Percentiles rank a stretch among this genome's conserved stretches.
These are phyloP conservation scores for Choiromyces venosus DNA, from an alignment of 495 filamentous ascomycete genomes.

Conservation along the genomic window DNA sequence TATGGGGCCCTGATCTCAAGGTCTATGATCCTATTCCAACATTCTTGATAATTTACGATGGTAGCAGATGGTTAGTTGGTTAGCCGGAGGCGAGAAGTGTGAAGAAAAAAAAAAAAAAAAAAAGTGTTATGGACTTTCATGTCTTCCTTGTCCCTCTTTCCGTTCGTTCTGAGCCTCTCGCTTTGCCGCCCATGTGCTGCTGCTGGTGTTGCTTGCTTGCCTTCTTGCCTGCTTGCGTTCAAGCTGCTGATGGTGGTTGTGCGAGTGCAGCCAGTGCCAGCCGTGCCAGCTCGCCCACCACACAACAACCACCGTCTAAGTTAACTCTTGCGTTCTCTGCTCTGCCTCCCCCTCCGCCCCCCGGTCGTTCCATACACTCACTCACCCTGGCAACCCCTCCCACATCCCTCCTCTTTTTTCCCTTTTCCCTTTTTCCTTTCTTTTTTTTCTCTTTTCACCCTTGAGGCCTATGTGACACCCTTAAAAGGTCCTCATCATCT, in stretches of 20 bases:
- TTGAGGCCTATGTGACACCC: slow-evolving; percentile 19
- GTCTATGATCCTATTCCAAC: neutral
- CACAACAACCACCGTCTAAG: neutral
- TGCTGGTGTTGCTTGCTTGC: neutral
- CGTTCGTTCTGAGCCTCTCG: neutral
- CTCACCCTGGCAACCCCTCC: slow-evolving; percentile 1
- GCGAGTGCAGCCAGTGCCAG: neutral
- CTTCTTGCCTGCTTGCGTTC: neutral
- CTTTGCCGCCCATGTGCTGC: neutral
- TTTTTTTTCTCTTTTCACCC: neutral
- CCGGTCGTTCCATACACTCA: slow-evolving; percentile 3
- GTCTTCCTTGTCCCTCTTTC: neutral
- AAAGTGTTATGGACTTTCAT: too few relatives aligned
- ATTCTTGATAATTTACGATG: neutral
- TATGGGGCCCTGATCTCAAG: neutral
- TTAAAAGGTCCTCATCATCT: slow-evolving; percentile 39
- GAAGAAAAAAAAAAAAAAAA: neutral
- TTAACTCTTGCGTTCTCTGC: slow-evolving; percentile 14
- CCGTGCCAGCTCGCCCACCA: slow-evolving; percentile 2
- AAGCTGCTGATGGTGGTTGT: neutral
- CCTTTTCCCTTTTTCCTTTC: neutral
- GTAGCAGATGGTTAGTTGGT: neutral
- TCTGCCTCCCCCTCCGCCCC: slow-evolving; percentile 9
- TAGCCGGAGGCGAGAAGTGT: neutral
- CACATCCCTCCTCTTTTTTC: neutral